Conservation (phyloP, 2,329 filamentous ascomycete species). For the Aspergillus aculeatinus region DNA sequence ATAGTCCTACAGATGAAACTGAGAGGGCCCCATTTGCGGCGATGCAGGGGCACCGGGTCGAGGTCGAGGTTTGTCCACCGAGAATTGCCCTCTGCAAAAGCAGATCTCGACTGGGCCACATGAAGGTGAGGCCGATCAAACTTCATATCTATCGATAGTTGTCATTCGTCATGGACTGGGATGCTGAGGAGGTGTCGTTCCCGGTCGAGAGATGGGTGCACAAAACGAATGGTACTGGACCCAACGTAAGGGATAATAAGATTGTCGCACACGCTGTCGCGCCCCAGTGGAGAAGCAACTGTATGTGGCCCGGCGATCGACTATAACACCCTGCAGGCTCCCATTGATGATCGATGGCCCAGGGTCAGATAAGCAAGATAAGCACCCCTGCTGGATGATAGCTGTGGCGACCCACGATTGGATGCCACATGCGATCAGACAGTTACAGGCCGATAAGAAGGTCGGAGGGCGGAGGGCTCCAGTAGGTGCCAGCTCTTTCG, state of each 20-base stretch:
- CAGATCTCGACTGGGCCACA: conserved; percentile 47
- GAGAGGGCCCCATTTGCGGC: conserved; percentile 48
- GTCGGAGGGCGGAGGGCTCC: not conserved
- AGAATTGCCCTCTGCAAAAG: conserved; percentile 47
- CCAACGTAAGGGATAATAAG: not conserved
- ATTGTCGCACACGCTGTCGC: conserved; percentile 1
- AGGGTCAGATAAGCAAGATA: conserved; percentile 8
- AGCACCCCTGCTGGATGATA: conserved; percentile 1
- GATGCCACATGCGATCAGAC: not conserved
- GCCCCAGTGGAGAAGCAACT: not conserved
- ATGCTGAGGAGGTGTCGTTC: not conserved
- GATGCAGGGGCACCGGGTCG: conserved; percentile 47
- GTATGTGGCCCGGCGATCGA: not conserved
- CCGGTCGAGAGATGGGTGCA: not conserved
- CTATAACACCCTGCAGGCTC: not conserved
- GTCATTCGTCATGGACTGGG: not conserved
- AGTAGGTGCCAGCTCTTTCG: not conserved
- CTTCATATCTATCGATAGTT: conserved; percentile 16
- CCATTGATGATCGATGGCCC: not conserved
- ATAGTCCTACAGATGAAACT: conserved; percentile 39
- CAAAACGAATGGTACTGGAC: not conserved
- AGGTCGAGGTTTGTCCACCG: conserved; percentile 52
- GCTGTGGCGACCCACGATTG: not conserved
- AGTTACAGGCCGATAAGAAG: not conserved
- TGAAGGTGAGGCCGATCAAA: conserved; percentile 43